phyloP scores from a whole-genome alignment of 164 flowering plant species.

The Annona squamosa region DNA sequence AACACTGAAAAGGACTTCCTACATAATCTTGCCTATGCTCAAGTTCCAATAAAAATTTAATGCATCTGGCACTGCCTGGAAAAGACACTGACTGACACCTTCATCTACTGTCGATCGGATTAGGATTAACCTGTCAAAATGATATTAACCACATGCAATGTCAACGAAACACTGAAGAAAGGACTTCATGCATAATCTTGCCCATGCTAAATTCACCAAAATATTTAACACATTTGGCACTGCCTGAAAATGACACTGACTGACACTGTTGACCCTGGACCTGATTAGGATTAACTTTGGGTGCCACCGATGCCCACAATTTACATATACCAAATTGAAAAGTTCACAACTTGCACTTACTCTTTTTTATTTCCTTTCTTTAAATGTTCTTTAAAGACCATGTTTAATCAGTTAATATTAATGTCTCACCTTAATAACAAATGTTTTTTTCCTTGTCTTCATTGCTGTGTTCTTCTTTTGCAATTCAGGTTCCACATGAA shows the following conservation, averaged over 20 bases:
- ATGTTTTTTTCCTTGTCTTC: background rate
- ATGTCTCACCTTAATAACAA: background rate
- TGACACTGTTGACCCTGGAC: background rate
- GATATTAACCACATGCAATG: background rate
- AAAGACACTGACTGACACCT: background rate
- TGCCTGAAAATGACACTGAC: background rate
- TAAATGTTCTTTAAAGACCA: background rate
- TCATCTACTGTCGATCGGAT: too few relatives aligned
- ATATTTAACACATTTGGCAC: background rate
- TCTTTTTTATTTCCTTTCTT: background rate
- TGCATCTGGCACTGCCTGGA: background rate
- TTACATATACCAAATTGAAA: background rate
- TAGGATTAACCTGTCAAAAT: background rate
- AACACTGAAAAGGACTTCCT: background rate
- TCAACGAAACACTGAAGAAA: background rate
- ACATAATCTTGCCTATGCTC: background rate
- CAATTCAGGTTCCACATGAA: slow-evolving; percentile 65
- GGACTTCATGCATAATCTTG: background rate
- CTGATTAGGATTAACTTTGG: background rate
- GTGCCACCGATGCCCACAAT: background rate
- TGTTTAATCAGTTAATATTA: background rate
- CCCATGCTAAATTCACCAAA: background rate
- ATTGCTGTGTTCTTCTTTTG: slow-evolving; percentile 1
- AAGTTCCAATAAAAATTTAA: background rate
- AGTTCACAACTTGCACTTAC: background rate